Evolutionary conservation across 2,329 filamentous ascomycete species (phyloP).

Genomic region (Coniochaeta prunicola): DNA sequence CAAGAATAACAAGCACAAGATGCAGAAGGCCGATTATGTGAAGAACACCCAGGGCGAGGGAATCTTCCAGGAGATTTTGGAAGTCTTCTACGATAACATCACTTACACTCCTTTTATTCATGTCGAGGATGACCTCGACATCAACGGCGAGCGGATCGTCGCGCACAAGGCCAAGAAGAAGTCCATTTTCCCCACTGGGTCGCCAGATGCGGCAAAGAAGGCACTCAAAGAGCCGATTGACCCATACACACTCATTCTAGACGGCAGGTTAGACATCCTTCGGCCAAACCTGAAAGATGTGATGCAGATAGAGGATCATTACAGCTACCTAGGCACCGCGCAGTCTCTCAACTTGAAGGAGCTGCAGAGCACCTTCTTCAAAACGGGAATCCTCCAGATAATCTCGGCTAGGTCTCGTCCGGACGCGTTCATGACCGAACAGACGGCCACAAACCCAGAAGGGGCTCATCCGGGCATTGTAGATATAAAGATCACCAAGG

Average conservation of each 20-base stretch:
- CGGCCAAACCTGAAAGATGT: conserved; percentile 86
- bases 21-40: conserved; percentile 92
- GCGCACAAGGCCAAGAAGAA: conserved; percentile 66
- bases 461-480: conserved; percentile 89
- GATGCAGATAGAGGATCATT: conserved; percentile 86
- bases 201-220: conserved; percentile 56
- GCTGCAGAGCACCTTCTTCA: conserved; percentile 82
- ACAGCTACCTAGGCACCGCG: conserved; percentile 75
- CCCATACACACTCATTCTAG: conserved; percentile 89
- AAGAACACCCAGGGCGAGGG: conserved; percentile 91
- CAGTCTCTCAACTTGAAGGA: conserved; percentile 71
- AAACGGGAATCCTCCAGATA: conserved; percentile 87
- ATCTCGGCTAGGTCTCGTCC: conserved; percentile 89
- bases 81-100: conserved; percentile 98
- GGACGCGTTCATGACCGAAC: conserved; percentile 88
- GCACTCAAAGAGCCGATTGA: conserved; percentile 79
- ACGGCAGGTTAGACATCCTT: conserved; percentile 75
- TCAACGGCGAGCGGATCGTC: conserved; percentile 66
- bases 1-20: conserved; percentile 99
- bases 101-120: conserved; percentile 97
- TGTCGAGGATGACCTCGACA: conserved; percentile 83
- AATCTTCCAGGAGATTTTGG: conserved; percentile 86
- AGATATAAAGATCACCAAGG: conserved; percentile 95
- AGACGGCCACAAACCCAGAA: conserved; percentile 74
- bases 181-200: conserved; percentile 58